Base-by-base conservation (phyloP, 208 protist genomes). In the Leptomonas seymouri region DNA sequence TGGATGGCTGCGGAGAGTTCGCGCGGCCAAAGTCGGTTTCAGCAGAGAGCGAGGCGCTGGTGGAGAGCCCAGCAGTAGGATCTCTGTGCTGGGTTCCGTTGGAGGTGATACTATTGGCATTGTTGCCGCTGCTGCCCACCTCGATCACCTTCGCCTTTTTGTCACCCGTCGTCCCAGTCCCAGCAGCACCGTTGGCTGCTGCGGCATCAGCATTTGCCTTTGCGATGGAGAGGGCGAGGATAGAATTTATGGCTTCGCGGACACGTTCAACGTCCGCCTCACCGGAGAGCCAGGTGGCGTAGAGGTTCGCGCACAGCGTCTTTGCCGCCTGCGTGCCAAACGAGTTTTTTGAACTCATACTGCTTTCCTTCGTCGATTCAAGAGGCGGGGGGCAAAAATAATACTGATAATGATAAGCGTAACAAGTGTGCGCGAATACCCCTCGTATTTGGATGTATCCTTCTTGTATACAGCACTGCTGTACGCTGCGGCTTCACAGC, bases 291-390 rank as follows among this genome's bases (percentile, higher is more conserved):
- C 90, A 95, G 16, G 80, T 87, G 12, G 80, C 74, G 66, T 93
- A 95, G 2, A 95, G 72, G 65, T 93, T 80, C 5, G 90, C 89
- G 12, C 91, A 74, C 8, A 94, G 74, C 21, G 84, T 72, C 54
- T 91, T 94, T 20, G 81, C 77, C 28, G 84, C 76, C 78, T 76
- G 85, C 65, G 63, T 58, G 21, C 71, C 71, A 44, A 76, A 70
- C 12, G 71, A 71, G 49, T 76, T 76, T 46, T 76, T 76, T 5
- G 27, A 42, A 28, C 56, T 71, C 77, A 77, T 59, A 44, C 31
- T 25, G n/a, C 30, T 50, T 41, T n/a, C n/a, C n/a, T n/a, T n/a
- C n/a, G n/a, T n/a, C n/a, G n/a, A n/a, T n/a, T n/a, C n/a, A n/a
- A n/a, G n/a, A n/a, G n/a, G n/a, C n/a, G n/a, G n/a, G n/a, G n/a